phyloP scores from a whole-genome alignment of 2,329 filamentous ascomycete genomes.

The Microthyrium microscopicum region DNA sequence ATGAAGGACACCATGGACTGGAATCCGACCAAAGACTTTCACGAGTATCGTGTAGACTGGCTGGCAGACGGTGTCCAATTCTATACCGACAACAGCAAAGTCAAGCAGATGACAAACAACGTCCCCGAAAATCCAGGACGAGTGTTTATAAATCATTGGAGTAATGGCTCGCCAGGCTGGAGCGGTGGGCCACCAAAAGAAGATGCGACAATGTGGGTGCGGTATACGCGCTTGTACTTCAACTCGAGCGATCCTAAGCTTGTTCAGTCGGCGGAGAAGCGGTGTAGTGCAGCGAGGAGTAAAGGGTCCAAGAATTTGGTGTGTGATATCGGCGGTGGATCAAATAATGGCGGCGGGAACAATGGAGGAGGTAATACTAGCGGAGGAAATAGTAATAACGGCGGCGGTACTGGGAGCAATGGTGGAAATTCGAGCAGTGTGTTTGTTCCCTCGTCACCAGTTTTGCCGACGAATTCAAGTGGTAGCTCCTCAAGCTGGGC shows the following conservation, averaged over 20 bases:
- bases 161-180: slow-evolving; percentile 57
- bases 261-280: too few relatives aligned
- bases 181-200: slow-evolving; percentile 49
- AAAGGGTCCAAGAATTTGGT: too few relatives aligned
- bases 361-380: too few relatives aligned
- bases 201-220: slow-evolving; percentile 47
- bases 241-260: slow-evolving; percentile 37
- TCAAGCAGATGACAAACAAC: slow-evolving; percentile 39
- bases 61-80: slow-evolving; percentile 45
- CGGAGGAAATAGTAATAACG: too few relatives aligned
- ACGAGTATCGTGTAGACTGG: slow-evolving; percentile 72
- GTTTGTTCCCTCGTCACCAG: too few relatives aligned
- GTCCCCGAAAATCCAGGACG: slow-evolving; percentile 47
- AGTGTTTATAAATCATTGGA: slow-evolving; percentile 59
- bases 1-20: slow-evolving; percentile 44
- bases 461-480: too few relatives aligned
- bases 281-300: too few relatives aligned
- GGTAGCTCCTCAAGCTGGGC: too few relatives aligned
- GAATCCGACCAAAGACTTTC: slow-evolving; percentile 46
- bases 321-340: too few relatives aligned
- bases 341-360: too few relatives aligned
- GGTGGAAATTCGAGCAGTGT: too few relatives aligned
- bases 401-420: too few relatives aligned
- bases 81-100: slow-evolving; percentile 45
- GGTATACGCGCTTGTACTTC: slow-evolving; percentile 65